phyloP scores from a whole-genome alignment of 2,329 filamentous ascomycete genomes.

The Lasiodiplodia sp. region DNA sequence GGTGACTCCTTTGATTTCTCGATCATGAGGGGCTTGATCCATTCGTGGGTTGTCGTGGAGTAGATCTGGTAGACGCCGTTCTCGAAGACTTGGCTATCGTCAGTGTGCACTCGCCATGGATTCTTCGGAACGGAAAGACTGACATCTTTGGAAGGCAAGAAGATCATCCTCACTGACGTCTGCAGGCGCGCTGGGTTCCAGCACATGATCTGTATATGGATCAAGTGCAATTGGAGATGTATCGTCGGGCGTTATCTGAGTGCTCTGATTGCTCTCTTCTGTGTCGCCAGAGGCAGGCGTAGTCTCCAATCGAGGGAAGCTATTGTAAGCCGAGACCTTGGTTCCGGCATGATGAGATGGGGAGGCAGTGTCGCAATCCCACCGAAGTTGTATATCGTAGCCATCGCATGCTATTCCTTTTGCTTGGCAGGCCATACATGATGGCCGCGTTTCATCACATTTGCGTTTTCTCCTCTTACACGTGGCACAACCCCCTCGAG shows the following conservation, averaged over 20 bases:
- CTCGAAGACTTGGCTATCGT: neutral
- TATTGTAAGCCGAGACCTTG: neutral
- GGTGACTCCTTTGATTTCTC: neutral
- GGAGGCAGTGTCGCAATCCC: neutral
- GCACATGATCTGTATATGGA: neutral
- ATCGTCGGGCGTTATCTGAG: neutral
- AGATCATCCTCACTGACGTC: neutral
- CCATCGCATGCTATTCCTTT: neutral
- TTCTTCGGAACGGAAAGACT: neutral
- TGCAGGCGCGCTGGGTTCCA: neutral
- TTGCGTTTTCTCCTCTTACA: neutral
- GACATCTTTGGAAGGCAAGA: neutral
- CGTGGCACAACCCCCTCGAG: neutral
- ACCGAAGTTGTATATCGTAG: neutral
- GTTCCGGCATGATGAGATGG: neutral
- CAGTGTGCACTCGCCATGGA: too few relatives aligned
- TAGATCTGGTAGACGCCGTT: neutral
- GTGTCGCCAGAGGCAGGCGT: too few relatives aligned
- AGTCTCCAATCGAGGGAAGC: too few relatives aligned
- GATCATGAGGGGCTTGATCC: neutral
- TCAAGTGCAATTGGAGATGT: neutral
- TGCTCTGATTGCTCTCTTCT: too few relatives aligned
- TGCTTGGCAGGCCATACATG: neutral
- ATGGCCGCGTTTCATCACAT: neutral
- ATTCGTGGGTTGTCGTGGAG: neutral